A percentile compares a stretch with the other conserved stretches of the same genome.
These are phyloP conservation scores for Penicillium expansum DNA, from an alignment of 2,329 filamentous ascomycete species.

Conservation along the genomic window DNA sequence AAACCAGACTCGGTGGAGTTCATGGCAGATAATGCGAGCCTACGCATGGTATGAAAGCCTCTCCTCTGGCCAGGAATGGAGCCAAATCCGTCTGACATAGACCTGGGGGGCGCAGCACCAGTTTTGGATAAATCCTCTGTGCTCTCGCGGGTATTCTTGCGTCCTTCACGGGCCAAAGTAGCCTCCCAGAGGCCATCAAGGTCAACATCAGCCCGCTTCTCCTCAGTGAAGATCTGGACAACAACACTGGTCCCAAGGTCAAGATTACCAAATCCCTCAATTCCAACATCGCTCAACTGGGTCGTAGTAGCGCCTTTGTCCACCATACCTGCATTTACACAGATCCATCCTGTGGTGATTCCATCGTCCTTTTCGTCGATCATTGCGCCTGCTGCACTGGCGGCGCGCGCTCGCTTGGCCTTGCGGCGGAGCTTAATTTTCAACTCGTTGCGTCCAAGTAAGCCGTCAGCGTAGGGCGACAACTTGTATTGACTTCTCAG, in stretches of 20 bases:
- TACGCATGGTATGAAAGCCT: slow-evolving; percentile 24
- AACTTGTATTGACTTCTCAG: slow-evolving; percentile 70
- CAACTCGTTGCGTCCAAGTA: slow-evolving; percentile 85
- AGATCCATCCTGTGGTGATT: slow-evolving; percentile 92
- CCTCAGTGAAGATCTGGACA: slow-evolving; percentile 69
- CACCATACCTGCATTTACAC: slow-evolving; percentile 78
- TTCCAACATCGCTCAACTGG: slow-evolving; percentile 32
- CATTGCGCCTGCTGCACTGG: slow-evolving; percentile 66
- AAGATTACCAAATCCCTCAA: slow-evolving; percentile 73
- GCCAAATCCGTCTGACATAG: slow-evolving; percentile 20
- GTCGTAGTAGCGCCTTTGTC: slow-evolving; percentile 48
- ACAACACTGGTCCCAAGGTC: slow-evolving; percentile 61
- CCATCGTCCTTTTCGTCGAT: slow-evolving; percentile 69
- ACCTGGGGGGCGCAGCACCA: slow-evolving; percentile 17
- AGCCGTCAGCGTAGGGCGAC: slow-evolving; percentile 75
- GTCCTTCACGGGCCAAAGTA: slow-evolving; percentile 42
- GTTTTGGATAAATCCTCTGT: slow-evolving; percentile 23
- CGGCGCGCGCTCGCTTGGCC: slow-evolving; percentile 74
- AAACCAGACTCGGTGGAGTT: background rate
- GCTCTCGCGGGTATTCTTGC: slow-evolving; percentile 35
- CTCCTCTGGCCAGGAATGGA: slow-evolving; percentile 29
- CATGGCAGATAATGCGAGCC: background rate
- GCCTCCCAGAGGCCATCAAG: slow-evolving; percentile 63
- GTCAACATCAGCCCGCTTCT: slow-evolving; percentile 65
- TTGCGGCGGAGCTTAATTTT: slow-evolving; percentile 81